phyloP scores from a whole-genome alignment of 2,329 filamentous ascomycete species.

The Aspergillus sp. region DNA sequence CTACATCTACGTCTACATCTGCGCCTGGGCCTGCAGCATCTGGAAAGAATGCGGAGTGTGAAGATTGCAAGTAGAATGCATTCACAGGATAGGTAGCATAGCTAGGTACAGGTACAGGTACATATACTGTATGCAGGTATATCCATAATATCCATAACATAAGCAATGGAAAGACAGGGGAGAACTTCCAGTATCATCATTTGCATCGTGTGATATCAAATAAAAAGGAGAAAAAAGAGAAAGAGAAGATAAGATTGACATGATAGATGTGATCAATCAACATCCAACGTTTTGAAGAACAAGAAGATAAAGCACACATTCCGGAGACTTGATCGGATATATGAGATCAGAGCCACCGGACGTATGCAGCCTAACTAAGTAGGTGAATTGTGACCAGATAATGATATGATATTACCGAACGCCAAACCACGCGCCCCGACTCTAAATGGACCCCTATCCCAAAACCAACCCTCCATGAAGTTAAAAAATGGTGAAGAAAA shows the following conservation, averaged over 20 bases:
- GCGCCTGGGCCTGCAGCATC: background rate
- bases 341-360: background rate
- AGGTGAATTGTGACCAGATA: too few relatives aligned
- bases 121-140: background rate
- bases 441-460: slow-evolving; percentile 10
- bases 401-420: background rate
- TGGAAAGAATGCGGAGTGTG: background rate
- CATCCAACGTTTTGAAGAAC: slow-evolving; percentile 7
- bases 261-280: slow-evolving; percentile 4
- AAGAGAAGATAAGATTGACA: background rate
- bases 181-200: slow-evolving; percentile 5
- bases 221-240: background rate
- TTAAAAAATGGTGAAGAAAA: background rate
- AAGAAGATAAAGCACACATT: slow-evolving; percentile 1
- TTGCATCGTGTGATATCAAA: slow-evolving; percentile 12
- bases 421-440: slow-evolving; percentile 7
- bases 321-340: background rate
- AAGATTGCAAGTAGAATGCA: slow-evolving; percentile 20
- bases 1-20: background rate
- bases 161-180: slow-evolving; percentile 3
- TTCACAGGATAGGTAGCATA: background rate
- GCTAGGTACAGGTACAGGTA: background rate
- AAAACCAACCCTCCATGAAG: slow-evolving; percentile 1
- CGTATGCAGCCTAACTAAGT: background rate
- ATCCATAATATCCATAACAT: background rate